A percentile compares a stretch with the other conserved stretches of the same genome.
Conservation (phyloP, 31 red algal species). For the Endocladia muricata region DNA sequence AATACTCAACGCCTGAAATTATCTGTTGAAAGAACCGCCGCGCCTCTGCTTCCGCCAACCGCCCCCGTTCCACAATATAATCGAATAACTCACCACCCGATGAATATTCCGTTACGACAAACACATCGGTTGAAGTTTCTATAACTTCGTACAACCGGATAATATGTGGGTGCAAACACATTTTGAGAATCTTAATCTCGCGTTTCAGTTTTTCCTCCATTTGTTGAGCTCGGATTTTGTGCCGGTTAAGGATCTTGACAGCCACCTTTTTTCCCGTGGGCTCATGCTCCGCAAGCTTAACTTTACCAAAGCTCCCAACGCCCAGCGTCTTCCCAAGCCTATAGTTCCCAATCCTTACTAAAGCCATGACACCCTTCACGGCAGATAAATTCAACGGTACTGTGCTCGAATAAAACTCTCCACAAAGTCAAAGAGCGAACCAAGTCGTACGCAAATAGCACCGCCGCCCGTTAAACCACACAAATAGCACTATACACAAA, state of each 20-base stretch:
- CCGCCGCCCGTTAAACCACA: no score
- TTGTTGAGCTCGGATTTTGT: constrained; percentile 85
- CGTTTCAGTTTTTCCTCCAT: constrained; percentile 98
- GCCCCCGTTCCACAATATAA: constrained; percentile 90
- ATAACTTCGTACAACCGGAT: constrained; percentile 98
- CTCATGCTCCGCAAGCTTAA: constrained; percentile 94
- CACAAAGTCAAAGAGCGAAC: no score
- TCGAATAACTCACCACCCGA: constrained; percentile 98
- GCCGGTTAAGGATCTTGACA: constrained; percentile 96
- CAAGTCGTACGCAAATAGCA: no score
- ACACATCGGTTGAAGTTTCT: constrained; percentile 92
- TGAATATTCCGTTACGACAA: constrained; percentile 90
- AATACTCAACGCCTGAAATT: constrained; percentile 97
- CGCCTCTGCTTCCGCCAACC: constrained; percentile 83
- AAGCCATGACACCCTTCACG: constrained; percentile 23
- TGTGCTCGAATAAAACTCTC: no score
- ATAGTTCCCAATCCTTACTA: constrained; percentile 80
- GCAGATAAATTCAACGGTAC: no score
- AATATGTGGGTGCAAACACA: constrained; percentile 93
- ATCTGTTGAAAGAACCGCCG: constrained; percentile 98
- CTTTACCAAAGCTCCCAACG: constrained; percentile 93
- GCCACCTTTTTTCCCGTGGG: constrained; percentile 94
- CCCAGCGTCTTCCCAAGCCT: constrained; percentile 89
- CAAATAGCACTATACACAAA: no score
- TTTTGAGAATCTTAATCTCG: constrained; percentile 94